Percentiles rank a stretch among this genome's conserved stretches.
These are phyloP conservation scores for Holtermannia corniformis DNA, from an alignment of 768 basidiomycete species.

Conservation along the genomic window DNA sequence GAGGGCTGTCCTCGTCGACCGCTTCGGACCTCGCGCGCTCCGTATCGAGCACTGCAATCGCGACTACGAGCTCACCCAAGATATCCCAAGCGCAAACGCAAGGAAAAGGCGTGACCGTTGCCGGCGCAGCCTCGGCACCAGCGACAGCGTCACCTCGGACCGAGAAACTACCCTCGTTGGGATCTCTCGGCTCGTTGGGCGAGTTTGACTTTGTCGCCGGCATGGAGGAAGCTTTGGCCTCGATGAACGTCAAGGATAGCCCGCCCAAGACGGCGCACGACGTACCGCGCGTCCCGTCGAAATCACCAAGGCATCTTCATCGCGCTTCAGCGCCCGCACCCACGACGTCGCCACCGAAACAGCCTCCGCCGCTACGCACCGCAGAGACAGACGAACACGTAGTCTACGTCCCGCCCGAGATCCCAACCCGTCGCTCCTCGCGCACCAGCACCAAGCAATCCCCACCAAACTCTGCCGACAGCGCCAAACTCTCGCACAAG, in stretches of 20 bases:
- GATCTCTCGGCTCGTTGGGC: conserved; percentile 10
- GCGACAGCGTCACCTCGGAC: not conserved
- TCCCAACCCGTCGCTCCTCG: not conserved
- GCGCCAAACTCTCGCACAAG: conserved; percentile 5
- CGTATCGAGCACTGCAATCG: not conserved
- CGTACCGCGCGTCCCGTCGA: conserved; percentile 1
- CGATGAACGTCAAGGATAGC: conserved; percentile 14
- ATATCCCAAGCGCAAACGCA: too few relatives aligned
- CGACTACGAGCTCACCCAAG: not conserved
- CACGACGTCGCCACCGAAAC: not conserved
- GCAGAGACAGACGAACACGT: not conserved
- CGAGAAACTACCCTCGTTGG: not conserved
- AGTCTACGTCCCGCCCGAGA: not conserved
- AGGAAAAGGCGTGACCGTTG: too few relatives aligned
- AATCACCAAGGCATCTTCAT: not conserved
- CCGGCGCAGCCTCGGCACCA: conserved; percentile 51
- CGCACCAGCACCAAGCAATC: conserved; percentile 12
- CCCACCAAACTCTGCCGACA: conserved; percentile 27
- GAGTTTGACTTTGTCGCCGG: conserved; percentile 28
- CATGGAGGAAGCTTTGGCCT: conserved; percentile 28
- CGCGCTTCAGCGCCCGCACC: conserved; percentile 4
- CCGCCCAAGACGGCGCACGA: conserved; percentile 4
- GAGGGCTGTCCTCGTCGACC: too few relatives aligned
- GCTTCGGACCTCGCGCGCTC: not conserved
- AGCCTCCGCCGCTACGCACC: too few relatives aligned